These are phyloP conservation scores for Kalaharituber pfeilii DNA, from an alignment of 2,329 filamentous ascomycete species.

Conservation along the genomic window DNA sequence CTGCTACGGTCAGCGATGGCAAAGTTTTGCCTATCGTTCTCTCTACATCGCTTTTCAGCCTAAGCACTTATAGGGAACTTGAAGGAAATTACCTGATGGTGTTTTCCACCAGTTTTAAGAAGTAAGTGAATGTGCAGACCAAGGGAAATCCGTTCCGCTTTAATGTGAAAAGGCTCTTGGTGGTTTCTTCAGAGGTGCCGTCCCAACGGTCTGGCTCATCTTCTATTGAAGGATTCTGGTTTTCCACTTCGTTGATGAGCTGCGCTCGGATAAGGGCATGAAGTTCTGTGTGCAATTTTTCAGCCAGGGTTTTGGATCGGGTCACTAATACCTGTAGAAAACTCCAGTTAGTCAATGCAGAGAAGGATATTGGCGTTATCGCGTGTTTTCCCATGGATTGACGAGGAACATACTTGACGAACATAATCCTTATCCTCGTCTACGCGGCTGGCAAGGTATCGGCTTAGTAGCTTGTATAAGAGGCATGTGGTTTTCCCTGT, in stretches of 20 bases:
- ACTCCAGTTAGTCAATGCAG: neutral
- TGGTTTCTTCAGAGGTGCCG: neutral
- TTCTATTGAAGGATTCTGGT: neutral
- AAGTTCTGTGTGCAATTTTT: constrained; percentile 22
- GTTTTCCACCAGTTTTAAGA: constrained; percentile 19
- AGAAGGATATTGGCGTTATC: too few relatives aligned
- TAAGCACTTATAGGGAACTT: neutral
- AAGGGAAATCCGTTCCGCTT: constrained; percentile 22
- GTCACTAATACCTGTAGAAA: constrained; percentile 23
- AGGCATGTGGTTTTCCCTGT: constrained; percentile 26
- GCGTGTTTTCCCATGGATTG: too few relatives aligned
- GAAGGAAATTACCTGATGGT: constrained; percentile 9
- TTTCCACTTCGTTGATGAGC: neutral
- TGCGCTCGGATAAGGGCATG: constrained; percentile 22
- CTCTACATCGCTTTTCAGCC: constrained; percentile 2
- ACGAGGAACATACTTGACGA: constrained; percentile 9
- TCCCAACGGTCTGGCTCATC: neutral
- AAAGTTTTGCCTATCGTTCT: constrained; percentile 7
- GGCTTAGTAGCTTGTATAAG: constrained; percentile 22
- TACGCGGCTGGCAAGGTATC: constrained; percentile 18
- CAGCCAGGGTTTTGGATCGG: constrained; percentile 21
- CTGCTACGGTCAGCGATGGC: neutral
- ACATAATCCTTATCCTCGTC: constrained; percentile 8
- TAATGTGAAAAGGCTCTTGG: constrained; percentile 18
- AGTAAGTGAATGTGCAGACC: constrained; percentile 24